A percentile compares a stretch with the other conserved stretches of the same genome.
phyloP scores from a whole-genome alignment of 768 basidiomycete genomes.

The Hypsizygus marmoreus region DNA sequence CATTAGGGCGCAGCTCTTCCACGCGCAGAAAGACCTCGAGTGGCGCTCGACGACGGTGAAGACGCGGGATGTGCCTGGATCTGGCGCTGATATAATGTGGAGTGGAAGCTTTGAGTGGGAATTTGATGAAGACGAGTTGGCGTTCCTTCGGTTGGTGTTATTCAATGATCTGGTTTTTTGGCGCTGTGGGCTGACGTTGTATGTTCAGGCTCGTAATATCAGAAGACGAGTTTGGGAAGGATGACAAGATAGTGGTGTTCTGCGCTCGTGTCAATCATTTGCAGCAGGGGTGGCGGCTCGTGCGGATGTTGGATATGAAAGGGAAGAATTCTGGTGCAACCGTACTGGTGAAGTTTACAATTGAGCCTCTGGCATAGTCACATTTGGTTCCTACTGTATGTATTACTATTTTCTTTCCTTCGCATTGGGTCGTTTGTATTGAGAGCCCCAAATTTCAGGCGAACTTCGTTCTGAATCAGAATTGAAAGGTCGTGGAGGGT shows the following conservation, averaged over 20 bases:
- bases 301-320: slow-evolving; percentile 50
- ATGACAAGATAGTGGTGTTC: slow-evolving; percentile 51
- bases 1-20: slow-evolving; percentile 47
- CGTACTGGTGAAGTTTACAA: slow-evolving; percentile 32
- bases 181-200: slow-evolving; percentile 2
- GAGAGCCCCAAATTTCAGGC: too few species aligned
- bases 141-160: slow-evolving; percentile 50
- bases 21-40: slow-evolving; percentile 35
- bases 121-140: slow-evolving; percentile 49
- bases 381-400: too few species aligned
- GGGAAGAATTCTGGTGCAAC: slow-evolving; percentile 52
- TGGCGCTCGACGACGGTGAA: slow-evolving; percentile 47
- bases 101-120: slow-evolving; percentile 50
- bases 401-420: too few species aligned
- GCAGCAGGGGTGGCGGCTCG: slow-evolving; percentile 48
- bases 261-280: slow-evolving; percentile 52
- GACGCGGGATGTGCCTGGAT: slow-evolving; percentile 28
- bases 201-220: slow-evolving; percentile 34
- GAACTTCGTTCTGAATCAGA: too few species aligned
- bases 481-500: too few species aligned
- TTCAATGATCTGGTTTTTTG: not conserved
- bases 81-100: slow-evolving; percentile 43
- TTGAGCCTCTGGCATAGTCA: too few species aligned
- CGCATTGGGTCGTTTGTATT: too few species aligned
- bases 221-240: slow-evolving; percentile 43